phyloP scores from a whole-genome alignment of 345 rosid species.

The Pseudoturritis turrita region DNA sequence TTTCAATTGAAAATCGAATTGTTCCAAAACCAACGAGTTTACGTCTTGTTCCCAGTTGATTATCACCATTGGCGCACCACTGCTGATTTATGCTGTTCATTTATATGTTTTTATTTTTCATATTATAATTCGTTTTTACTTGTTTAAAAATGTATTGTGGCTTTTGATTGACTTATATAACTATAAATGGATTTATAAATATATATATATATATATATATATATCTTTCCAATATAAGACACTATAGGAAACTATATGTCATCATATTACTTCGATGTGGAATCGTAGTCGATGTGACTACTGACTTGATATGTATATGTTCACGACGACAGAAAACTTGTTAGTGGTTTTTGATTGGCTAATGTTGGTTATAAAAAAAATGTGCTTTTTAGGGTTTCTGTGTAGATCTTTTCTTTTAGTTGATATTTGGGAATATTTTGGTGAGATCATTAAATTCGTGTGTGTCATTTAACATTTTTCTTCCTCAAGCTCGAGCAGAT shows the following conservation, averaged over 20 bases:
- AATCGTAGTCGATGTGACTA: background rate
- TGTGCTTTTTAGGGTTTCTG: background rate
- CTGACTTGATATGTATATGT: too few species aligned
- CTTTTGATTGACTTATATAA: background rate
- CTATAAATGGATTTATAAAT: background rate
- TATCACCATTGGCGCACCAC: too few species aligned
- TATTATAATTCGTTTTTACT: background rate
- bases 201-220: too few species aligned
- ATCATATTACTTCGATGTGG: too few species aligned
- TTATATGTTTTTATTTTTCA: background rate
- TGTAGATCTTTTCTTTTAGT: background rate
- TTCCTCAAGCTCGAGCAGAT: background rate
- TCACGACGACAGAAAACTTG: background rate
- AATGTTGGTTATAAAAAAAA: background rate
- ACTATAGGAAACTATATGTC: background rate
- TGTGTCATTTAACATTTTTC: background rate
- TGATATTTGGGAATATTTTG: background rate
- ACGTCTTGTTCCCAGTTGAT: too few species aligned
- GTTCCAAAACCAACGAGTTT: too few species aligned
- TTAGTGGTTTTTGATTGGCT: conserved; percentile 6
- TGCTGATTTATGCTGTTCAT: background rate
- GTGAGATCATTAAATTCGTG: background rate
- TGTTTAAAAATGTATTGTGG: background rate
- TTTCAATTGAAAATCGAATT: too few species aligned
- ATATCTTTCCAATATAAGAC: background rate